Evolutionary conservation across 2,329 filamentous ascomycete species (phyloP), one percentile per base, ranked within the genome.

Genomic region (Trichophyton simii): DNA sequence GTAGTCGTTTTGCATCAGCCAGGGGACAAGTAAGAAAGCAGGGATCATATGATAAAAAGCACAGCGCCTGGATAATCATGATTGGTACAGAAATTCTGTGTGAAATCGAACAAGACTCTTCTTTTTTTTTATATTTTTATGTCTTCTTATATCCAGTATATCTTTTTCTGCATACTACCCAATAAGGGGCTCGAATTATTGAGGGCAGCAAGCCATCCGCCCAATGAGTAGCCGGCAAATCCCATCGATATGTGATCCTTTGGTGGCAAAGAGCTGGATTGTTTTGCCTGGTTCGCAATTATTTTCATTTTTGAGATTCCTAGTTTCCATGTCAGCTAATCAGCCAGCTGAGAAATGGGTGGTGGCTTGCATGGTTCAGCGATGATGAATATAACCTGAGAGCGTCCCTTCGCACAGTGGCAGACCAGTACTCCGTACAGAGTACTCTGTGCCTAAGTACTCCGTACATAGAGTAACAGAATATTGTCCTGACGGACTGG

Each of bases 11-110:
- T 44, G 55, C 34, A 58, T 41, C 55, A 20, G 41, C 28, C 41
- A 58, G 36, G 55, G 52, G n/a, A 55, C 52, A 36, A 54, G 52
- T 36, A 34, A 58, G 41, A 58, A 42, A 20, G 41, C 55, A 31
- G 41, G 55, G 55, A 58, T 58, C 55, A 58, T 42, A 18, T 58
- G n/a, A 44, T 34, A 58, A 44, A 22, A 18, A 22, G 36, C 18
- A 7, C 36, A 25, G 11, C 36, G 13, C 55, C 55, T 58, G 9
- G 9, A n/a, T 41, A 20, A 44, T 42, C 55, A 58, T 58, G 55
- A 44, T 41, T 44, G 55, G 52, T 55, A 34, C 13, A 36, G 52
- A 34, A 55, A n/a, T 18, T 55, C 28, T 55, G 31, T 52, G 11
- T 50, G 15, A 15, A 55, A 55, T 55, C 8, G 50, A 34, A 36